These are phyloP conservation scores for Collybiopsis luxurians DNA, from an alignment of 768 basidiomycete genomes.

Conservation along the genomic window DNA sequence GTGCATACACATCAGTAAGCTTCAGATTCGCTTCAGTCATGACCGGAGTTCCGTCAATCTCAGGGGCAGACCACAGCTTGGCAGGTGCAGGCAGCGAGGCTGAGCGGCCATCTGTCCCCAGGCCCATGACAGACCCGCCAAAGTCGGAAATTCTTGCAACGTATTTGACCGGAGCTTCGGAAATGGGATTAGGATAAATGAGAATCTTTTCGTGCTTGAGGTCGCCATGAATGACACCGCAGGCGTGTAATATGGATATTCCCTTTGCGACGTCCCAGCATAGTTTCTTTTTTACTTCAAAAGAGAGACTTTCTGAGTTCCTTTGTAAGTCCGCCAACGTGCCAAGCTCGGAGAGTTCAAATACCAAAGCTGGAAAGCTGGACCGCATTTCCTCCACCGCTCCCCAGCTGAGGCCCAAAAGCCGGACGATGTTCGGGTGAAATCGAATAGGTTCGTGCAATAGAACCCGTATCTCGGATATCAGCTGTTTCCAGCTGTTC, in stretches of 20 bases:
- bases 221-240: constrained; percentile 12
- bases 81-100: constrained; percentile 5
- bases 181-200: constrained; percentile 7
- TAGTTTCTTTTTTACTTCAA: constrained; percentile 8
- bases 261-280: constrained; percentile 13
- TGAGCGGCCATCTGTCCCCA: background rate
- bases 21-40: constrained; percentile 3
- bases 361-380: background rate
- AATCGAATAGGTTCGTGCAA: constrained; percentile 12
- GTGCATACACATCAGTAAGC: constrained; percentile 9
- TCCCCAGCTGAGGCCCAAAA: constrained; percentile 10
- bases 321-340: constrained; percentile 8
- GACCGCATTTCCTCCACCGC: constrained; percentile 1
- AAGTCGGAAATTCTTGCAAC: constrained; percentile 11
- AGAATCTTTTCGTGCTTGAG: constrained; percentile 15
- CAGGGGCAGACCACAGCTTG: constrained; percentile 7
- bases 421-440: constrained; percentile 12
- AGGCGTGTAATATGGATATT: constrained; percentile 10
- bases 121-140: constrained; percentile 11
- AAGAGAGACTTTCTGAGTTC: background rate
- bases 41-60: background rate
- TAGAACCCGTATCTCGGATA: constrained; percentile 9
- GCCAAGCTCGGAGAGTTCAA: constrained; percentile 12
- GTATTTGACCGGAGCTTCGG: background rate
- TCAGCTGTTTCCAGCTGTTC: constrained; percentile 10